Percentiles rank a stretch among this genome's conserved stretches.
Evolutionary conservation across 2,329 filamentous ascomycete species (phyloP).

Genomic region (Aspergillus versicolor): DNA sequence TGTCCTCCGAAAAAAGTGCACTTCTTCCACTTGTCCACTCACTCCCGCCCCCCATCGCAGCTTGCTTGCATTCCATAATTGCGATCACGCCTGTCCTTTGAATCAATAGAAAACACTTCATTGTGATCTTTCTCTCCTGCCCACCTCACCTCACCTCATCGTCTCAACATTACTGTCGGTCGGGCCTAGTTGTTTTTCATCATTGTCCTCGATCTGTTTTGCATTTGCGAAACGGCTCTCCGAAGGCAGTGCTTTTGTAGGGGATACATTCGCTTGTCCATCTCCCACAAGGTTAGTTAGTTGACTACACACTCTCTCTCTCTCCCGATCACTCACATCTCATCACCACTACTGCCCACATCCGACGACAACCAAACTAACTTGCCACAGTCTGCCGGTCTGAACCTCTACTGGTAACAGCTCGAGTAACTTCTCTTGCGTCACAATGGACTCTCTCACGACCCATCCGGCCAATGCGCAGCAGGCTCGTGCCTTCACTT

Average conservation of each 20-base stretch:
- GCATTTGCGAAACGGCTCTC: conserved; percentile 2
- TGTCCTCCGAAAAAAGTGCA: conserved; percentile 16
- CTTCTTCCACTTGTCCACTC: conserved; percentile 19
- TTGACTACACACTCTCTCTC: conserved; percentile 17
- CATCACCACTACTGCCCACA: background rate
- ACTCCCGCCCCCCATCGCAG: conserved; percentile 10
- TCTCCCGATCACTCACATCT: conserved; percentile 14
- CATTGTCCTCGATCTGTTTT: conserved; percentile 1
- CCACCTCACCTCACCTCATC: background rate
- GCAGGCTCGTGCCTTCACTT: conserved; percentile 95
- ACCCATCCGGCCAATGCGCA: conserved; percentile 88
- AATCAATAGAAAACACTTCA: conserved; percentile 36
- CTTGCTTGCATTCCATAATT: conserved; percentile 15
- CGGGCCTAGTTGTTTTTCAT: background rate
- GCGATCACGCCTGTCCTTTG: conserved; percentile 15
- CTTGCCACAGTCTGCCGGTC: background rate
- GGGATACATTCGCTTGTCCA: conserved; percentile 99
- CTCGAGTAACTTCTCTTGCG: conserved; percentile 26
- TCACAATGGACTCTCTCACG: conserved; percentile 81
- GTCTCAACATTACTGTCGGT: conserved; percentile 5
- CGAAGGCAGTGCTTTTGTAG: conserved; percentile 40
- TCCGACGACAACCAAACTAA: background rate
- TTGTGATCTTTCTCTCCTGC: conserved; percentile 36
- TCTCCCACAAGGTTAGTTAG: conserved; percentile 72
- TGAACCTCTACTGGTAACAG: conserved; percentile 22